Evolutionary conservation across 345 rosid species (phyloP), one percentile per base, ranked within the genome.

Genomic region (Eucalyptus cloeziana): DNA sequence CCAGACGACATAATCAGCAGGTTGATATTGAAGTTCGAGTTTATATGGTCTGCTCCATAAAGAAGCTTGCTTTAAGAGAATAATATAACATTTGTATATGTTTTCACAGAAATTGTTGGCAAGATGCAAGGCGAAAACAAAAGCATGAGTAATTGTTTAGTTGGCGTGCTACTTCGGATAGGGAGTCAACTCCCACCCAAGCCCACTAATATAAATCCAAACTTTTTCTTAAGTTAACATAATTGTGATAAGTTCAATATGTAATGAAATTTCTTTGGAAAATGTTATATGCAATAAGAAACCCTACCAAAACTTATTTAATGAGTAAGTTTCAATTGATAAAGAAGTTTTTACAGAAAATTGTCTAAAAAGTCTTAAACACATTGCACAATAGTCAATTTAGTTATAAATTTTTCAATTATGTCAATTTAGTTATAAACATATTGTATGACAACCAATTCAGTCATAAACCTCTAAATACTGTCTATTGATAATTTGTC

Each of bases 401-500:
- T 24, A 56, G 12, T 12, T 7, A 22, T 10, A 10, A 56, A 56
- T 1, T 6, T 24, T 56, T 56, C 13, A 4, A 24, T 56, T 56
- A 5, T 56, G 30, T 0, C 30, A 56, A 56, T 56, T 24, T 56
- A 24, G 30, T 56, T 24, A 56, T 56, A 56, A 0, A 24, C 30
- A 0, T 56, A 56, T 56, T 8, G 2, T 22, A 24, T 56, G 6
- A 24, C 1, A 10, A 56, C 10, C 4, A 56, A 56, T 56, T 24
- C 30, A 24, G 25, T 24, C 30, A 56, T 56, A 56, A 24, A 24
- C 13, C 0, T 22, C 24, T 56, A 4, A 56, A 56, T 56, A 22
- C 2, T 1, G 0, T 24, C 1, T 56, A 22, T 25, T 56, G 13
- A 24, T 22, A 10, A 56, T 56, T 56, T 56, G 62, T 1, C 6